Percentiles rank a stretch among this genome's conserved stretches.
These are phyloP conservation scores for Phalaenopsis hybrid DNA, from an alignment of 116 monocot species.

Conservation along the genomic window DNA sequence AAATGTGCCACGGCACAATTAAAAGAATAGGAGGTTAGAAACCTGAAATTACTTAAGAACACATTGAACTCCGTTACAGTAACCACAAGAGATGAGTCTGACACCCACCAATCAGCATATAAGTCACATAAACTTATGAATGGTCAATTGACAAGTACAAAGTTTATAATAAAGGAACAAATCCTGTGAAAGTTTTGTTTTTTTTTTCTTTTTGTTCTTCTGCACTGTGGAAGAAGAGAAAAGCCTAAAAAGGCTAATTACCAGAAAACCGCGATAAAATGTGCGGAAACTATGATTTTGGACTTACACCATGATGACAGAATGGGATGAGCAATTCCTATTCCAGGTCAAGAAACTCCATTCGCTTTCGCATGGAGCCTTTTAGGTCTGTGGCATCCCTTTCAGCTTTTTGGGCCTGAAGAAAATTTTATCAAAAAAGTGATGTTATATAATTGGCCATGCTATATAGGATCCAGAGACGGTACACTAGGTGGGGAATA, in stretches of 20 bases:
- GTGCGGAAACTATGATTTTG: background rate
- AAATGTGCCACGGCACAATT: too few species aligned
- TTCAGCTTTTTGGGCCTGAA: conserved; percentile 63
- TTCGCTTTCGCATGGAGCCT: conserved; percentile 85
- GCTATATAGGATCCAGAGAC: too few species aligned
- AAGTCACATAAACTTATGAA: too few species aligned
- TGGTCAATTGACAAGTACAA: too few species aligned
- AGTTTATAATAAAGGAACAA: background rate
- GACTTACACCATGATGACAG: background rate
- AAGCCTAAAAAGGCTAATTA: background rate
- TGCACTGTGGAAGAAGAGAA: background rate
- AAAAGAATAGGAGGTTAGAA: too few species aligned
- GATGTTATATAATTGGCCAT: too few species aligned
- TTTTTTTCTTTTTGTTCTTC: too few species aligned
- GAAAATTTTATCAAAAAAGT: background rate
- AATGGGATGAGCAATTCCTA: conserved; percentile 4
- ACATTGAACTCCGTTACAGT: too few species aligned
- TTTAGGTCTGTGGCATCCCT: conserved; percentile 74
- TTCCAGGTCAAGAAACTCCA: conserved; percentile 83
- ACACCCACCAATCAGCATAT: too few species aligned
- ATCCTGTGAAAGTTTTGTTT: background rate
- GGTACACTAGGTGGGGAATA: too few species aligned
- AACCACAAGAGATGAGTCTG: too few species aligned
- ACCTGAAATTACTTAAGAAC: too few species aligned
- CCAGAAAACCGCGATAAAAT: background rate